These are phyloP conservation scores for Anisodus tanguticus DNA, from an alignment of 257 asterid genomes.

Conservation along the genomic window DNA sequence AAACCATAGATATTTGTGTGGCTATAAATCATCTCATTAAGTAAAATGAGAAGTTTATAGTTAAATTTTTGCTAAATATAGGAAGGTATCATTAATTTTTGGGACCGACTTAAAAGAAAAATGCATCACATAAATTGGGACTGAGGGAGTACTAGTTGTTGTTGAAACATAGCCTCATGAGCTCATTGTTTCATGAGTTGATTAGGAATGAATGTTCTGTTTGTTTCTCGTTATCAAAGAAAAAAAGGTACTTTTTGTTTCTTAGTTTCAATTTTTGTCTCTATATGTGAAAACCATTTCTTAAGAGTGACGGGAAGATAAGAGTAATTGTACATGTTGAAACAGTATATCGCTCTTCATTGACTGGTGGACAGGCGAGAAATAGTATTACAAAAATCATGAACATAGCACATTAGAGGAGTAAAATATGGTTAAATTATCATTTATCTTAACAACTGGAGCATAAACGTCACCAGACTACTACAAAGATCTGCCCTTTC, in stretches of 20 bases:
- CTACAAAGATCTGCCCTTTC: neutral
- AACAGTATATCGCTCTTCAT: neutral
- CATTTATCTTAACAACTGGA: neutral
- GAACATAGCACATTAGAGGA: neutral
- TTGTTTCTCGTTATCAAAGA: neutral
- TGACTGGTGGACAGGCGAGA: neutral
- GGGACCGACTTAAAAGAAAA: no score
- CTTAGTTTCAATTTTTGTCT: neutral
- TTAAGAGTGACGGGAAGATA: constrained; percentile 4
- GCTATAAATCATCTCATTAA: no score
- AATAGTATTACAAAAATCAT: neutral
- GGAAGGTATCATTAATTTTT: no score
- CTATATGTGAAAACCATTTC: neutral
- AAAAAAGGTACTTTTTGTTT: neutral
- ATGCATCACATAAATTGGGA: no score
- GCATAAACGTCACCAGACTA: neutral
- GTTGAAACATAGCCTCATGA: neutral
- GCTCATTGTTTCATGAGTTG: neutral
- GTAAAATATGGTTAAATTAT: neutral
- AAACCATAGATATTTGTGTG: no score
- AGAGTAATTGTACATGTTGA: neutral
- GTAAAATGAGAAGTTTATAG: no score
- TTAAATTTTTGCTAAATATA: no score
- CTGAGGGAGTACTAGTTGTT: neutral
- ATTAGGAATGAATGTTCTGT: neutral